phyloP scores from a whole-genome alignment of 1,284 basidiomycete genomes.

The Hortiboletus rubellus region DNA sequence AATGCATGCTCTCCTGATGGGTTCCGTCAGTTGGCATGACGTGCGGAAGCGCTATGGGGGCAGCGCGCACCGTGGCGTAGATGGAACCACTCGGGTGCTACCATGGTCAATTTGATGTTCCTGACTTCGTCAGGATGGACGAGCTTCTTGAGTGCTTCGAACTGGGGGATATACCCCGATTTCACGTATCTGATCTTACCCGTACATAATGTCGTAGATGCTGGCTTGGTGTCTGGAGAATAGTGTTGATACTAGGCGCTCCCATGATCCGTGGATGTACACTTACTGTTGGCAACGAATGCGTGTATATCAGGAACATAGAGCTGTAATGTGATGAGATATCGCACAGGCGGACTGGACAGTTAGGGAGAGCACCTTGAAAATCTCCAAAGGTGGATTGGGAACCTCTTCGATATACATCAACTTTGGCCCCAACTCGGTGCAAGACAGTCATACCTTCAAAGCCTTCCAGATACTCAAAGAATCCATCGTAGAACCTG shows the following conservation, averaged over 20 bases:
- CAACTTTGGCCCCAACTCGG: neutral
- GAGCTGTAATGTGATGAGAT: conserved; percentile 14
- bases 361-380: conserved; percentile 17
- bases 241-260: conserved; percentile 37
- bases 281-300: conserved; percentile 52
- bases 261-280: neutral
- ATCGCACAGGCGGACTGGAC: neutral
- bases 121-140: conserved; percentile 60
- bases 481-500: conserved; percentile 32
- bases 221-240: conserved; percentile 45
- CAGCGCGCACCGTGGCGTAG: conserved; percentile 55
- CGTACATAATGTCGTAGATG: conserved; percentile 51
- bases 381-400: conserved; percentile 30
- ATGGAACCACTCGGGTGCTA: conserved; percentile 76
- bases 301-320: conserved; percentile 55
- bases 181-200: conserved; percentile 62
- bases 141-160: conserved; percentile 55
- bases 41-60: neutral
- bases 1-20: conserved; percentile 25
- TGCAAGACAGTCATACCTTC: conserved; percentile 16
- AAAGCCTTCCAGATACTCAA: conserved; percentile 29
- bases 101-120: conserved; percentile 72
- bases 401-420: conserved; percentile 18
- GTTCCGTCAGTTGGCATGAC: neutral
- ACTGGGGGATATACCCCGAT: conserved; percentile 65